phyloP scores from a whole-genome alignment of 2,329 filamentous ascomycete genomes.

The Aspergillus costaricaensis region DNA sequence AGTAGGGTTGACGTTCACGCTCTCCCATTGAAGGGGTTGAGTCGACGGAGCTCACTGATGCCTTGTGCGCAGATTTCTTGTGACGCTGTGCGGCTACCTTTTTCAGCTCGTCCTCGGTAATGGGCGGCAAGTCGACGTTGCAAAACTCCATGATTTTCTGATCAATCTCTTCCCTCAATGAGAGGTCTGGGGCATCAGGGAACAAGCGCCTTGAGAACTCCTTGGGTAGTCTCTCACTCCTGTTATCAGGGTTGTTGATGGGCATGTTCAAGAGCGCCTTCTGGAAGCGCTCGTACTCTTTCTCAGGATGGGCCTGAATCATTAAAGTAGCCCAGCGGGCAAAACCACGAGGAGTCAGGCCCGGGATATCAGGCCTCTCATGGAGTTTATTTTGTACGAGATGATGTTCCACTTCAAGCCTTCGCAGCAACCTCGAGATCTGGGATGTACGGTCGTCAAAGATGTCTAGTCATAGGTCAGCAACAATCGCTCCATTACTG shows the following conservation, averaged over 20 bases:
- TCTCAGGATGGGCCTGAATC: constrained; percentile 73
- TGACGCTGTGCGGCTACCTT: constrained; percentile 31
- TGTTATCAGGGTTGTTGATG: constrained; percentile 66
- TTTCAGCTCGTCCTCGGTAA: constrained; percentile 39
- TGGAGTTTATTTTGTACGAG: constrained; percentile 59
- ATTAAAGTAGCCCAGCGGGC: constrained; percentile 70
- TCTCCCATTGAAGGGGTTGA: constrained; percentile 32
- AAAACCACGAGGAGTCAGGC: constrained; percentile 68
- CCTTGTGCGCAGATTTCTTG: constrained; percentile 24
- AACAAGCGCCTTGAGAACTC: constrained; percentile 74
- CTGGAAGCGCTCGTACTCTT: constrained; percentile 70
- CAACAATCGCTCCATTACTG: background rate
- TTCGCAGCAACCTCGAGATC: constrained; percentile 61
- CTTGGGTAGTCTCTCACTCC: constrained; percentile 73
- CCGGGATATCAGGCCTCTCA: constrained; percentile 61
- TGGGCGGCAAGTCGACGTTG: constrained; percentile 48
- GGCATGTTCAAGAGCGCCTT: constrained; percentile 70
- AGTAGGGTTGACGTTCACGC: constrained; percentile 46
- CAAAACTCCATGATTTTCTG: constrained; percentile 59
- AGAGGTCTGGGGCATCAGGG: constrained; percentile 60
- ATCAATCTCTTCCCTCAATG: constrained; percentile 62
- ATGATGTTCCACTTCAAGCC: constrained; percentile 61
- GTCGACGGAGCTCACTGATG: constrained; percentile 18
- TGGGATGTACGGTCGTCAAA: constrained; percentile 57
- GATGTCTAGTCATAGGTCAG: constrained; percentile 46